phyloP scores from a whole-genome alignment of 306 rosid genomes.

The Prunus persica region Prunus_persica_NCBIv2 NC_034014.1:13105501-13106000 shows the following conservation, averaged over 20 bases:
- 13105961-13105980: conserved; percentile 81
- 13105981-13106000: conserved; percentile 92
- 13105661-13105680: conserved; percentile 68
- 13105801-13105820: conserved; percentile 27
- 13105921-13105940: conserved; percentile 32
- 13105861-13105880: conserved; percentile 17
- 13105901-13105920: conserved; percentile 49
- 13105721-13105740: conserved; percentile 70
- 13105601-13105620: conserved; percentile 59
- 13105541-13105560: conserved; percentile 56
- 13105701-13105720: conserved; percentile 96
- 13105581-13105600: conserved; percentile 49
- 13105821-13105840: conserved; percentile 18
- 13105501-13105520: conserved; percentile 64
- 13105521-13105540: conserved; percentile 65
- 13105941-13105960: conserved; percentile 35
- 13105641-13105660: conserved; percentile 44
- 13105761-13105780: conserved; percentile 77
- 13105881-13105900: conserved; percentile 66
- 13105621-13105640: conserved; percentile 87
- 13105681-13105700: conserved; percentile 80
- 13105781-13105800: conserved; percentile 37
- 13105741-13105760: conserved; percentile 75
- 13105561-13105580: conserved; percentile 58
- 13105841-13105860: conserved; percentile 4